A percentile compares a stretch with the other conserved stretches of the same genome.
Evolutionary conservation across 495 filamentous ascomycete genomes (phyloP).

Genomic region (Penicillium odoratum): DNA sequence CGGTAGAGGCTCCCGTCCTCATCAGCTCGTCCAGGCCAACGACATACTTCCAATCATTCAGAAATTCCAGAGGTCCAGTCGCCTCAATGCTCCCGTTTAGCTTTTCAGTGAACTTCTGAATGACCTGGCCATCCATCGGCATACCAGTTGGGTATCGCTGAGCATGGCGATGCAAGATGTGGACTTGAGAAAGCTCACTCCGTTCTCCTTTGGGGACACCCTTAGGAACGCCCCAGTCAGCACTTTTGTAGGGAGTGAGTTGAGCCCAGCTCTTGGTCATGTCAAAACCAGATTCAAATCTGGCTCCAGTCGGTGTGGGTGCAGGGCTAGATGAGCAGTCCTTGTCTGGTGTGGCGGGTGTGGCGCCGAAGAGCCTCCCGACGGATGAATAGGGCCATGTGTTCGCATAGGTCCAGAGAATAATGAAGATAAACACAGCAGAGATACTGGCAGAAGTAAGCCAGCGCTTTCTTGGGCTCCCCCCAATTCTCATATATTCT

Average conservation of each 20-base stretch:
- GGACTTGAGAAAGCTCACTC: conserved; percentile 54
- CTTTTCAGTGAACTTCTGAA: conserved; percentile 49
- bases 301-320: conserved; percentile 27
- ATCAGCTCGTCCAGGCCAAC: conserved; percentile 45
- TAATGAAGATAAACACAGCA: neutral
- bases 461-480: neutral
- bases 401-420: neutral
- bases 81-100: conserved; percentile 30
- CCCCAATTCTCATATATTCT: neutral
- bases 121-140: conserved; percentile 43
- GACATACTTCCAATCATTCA: conserved; percentile 52
- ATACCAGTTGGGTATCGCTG: conserved; percentile 48
- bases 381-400: neutral
- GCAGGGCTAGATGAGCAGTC: neutral
- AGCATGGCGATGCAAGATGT: conserved; percentile 54
- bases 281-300: conserved; percentile 37
- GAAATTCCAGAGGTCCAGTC: conserved; percentile 47
- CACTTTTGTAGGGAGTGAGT: conserved; percentile 47
- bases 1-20: conserved; percentile 49
- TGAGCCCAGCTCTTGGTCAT: conserved; percentile 47
- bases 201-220: conserved; percentile 44
- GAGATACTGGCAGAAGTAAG: neutral
- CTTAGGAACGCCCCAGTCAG: conserved; percentile 41
- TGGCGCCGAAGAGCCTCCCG: neutral
- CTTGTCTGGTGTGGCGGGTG: neutral